Conservation (phyloP, 1,139 yeast species). For the Yamadazyma trypodendri region DNA sequence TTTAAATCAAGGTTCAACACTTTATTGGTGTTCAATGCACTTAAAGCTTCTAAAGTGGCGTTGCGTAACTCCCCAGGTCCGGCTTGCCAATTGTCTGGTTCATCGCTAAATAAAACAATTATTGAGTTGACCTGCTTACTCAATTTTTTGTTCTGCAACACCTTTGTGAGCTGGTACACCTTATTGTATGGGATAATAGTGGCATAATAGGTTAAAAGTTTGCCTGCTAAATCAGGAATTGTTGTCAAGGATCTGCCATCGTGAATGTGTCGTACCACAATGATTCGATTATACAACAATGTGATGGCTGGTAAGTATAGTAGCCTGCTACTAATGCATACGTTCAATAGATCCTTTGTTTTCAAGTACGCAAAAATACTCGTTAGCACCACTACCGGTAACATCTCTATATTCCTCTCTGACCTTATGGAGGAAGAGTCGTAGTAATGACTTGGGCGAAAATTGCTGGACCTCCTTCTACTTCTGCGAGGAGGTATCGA, state of each 20-base stretch:
- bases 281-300: constrained; percentile 11
- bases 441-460: constrained; percentile 13
- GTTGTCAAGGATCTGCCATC: background rate
- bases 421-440: constrained; percentile 9
- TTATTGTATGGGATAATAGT: constrained; percentile 1
- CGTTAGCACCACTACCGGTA: constrained; percentile 11
- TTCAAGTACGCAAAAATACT: constrained; percentile 11
- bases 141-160: constrained; percentile 4
- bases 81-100: no score
- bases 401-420: constrained; percentile 10
- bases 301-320: constrained; percentile 16
- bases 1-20: background rate
- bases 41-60: background rate
- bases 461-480: constrained; percentile 14
- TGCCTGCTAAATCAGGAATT: background rate
- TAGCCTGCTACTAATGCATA: constrained; percentile 11
- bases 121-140: constrained; percentile 3
- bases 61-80: background rate
- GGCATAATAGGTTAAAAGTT: constrained; percentile 1
- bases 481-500: background rate
- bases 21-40: background rate
- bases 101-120: no score
- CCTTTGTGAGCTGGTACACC: background rate
- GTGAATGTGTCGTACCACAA: constrained; percentile 8
- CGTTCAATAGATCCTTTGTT: constrained; percentile 11